These are phyloP conservation scores for Aaosphaeria pasadenensis DNA, from an alignment of 2,329 filamentous ascomycete genomes.

Conservation along the genomic window DNA sequence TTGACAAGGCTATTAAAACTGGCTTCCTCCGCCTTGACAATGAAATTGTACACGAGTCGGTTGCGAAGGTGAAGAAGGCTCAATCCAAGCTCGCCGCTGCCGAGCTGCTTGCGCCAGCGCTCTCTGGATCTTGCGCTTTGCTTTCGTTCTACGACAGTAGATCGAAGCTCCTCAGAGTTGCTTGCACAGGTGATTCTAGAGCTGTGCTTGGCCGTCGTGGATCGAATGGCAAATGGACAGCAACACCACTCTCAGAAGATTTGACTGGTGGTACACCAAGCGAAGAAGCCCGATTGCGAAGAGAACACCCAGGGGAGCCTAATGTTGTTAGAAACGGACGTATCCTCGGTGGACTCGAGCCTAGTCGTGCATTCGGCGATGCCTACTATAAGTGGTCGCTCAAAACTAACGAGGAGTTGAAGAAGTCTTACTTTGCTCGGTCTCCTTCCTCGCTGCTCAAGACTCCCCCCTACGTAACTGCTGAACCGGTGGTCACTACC, in stretches of 20 bases:
- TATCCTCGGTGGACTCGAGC: slow-evolving; percentile 87
- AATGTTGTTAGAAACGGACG: slow-evolving; percentile 85
- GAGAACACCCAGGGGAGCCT: slow-evolving; percentile 84
- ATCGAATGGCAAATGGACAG: slow-evolving; percentile 83
- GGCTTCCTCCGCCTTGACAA: slow-evolving; percentile 87
- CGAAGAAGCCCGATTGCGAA: slow-evolving; percentile 78
- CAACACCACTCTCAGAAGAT: slow-evolving; percentile 84
- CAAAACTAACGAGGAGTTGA: slow-evolving; percentile 79
- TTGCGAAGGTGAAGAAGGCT: slow-evolving; percentile 83
- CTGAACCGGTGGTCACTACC: slow-evolving; percentile 90
- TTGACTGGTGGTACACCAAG: slow-evolving; percentile 88
- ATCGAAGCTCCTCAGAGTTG: slow-evolving; percentile 84
- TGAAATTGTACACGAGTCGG: slow-evolving; percentile 91
- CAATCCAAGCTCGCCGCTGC: slow-evolving; percentile 89
- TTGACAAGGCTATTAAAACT: slow-evolving; percentile 88
- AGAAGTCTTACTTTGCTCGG: slow-evolving; percentile 82
- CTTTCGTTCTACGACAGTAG: slow-evolving; percentile 93
- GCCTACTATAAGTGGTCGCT: slow-evolving; percentile 94
- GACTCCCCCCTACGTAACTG: slow-evolving; percentile 95
- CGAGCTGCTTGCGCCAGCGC: slow-evolving; percentile 84
- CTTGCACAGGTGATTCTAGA: slow-evolving; percentile 93
- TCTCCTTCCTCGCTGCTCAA: slow-evolving; percentile 73
- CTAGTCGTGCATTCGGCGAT: slow-evolving; percentile 91
- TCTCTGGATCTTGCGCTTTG: slow-evolving; percentile 95
- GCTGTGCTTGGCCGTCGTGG: slow-evolving; percentile 84